These are phyloP conservation scores for Suillus brevipes DNA, from an alignment of 768 basidiomycete genomes.

Conservation along the genomic window DNA sequence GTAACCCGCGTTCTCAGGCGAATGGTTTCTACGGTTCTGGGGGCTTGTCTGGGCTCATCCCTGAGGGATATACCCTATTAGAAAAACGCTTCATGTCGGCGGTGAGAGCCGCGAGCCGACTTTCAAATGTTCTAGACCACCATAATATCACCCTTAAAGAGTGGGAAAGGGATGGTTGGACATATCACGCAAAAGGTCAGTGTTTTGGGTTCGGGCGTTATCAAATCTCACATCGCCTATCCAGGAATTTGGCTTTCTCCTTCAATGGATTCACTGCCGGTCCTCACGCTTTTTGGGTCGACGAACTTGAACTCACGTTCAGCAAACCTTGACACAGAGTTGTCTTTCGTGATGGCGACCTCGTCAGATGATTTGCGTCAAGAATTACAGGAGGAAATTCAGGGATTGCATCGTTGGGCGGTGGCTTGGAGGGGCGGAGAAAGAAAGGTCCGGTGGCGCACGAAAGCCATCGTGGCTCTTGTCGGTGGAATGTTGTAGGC, in stretches of 20 bases:
- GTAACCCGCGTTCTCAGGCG: slow-evolving; percentile 51
- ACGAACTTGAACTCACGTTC: slow-evolving; percentile 94
- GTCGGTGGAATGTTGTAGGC: slow-evolving; percentile 69
- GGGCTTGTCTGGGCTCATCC: slow-evolving; percentile 90
- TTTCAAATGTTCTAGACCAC: slow-evolving; percentile 25
- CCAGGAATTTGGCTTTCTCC: slow-evolving; percentile 89
- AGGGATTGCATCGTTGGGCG: slow-evolving; percentile 49
- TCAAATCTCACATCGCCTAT: not conserved
- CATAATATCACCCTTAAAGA: slow-evolving; percentile 73
- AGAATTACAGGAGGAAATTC: slow-evolving; percentile 54
- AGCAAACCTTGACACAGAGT: slow-evolving; percentile 85
- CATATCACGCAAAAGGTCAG: slow-evolving; percentile 97
- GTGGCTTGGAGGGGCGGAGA: slow-evolving; percentile 59
- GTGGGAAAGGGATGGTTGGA: slow-evolving; percentile 91
- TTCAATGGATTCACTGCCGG: slow-evolving; percentile 47
- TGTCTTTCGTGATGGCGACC: slow-evolving; percentile 83
- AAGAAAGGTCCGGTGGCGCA: slow-evolving; percentile 61
- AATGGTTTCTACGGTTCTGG: slow-evolving; percentile 93
- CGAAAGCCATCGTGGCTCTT: slow-evolving; percentile 60
- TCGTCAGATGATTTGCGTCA: slow-evolving; percentile 53
- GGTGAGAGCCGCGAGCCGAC: slow-evolving; percentile 47
- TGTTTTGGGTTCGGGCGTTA: not conserved
- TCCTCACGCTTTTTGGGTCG: slow-evolving; percentile 87
- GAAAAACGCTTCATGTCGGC: slow-evolving; percentile 82
- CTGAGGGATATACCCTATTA: slow-evolving; percentile 89